phyloP scores from a whole-genome alignment of 805 yeast species.

The Ogataea corticis region DNA sequence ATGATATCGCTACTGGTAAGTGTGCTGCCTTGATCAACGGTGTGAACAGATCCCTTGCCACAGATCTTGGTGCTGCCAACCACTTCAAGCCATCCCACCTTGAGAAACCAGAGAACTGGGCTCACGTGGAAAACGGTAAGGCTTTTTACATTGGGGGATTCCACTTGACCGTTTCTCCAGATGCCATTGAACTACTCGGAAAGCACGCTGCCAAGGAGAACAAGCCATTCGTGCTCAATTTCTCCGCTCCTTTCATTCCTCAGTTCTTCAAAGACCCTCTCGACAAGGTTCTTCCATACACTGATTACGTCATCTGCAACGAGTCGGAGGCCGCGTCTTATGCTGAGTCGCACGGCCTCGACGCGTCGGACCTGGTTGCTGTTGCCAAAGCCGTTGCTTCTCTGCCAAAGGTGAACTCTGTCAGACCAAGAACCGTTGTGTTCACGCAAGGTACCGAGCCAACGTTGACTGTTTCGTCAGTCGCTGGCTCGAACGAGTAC shows the following conservation, averaged over 20 bases:
- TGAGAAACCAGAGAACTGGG: slow-evolving; percentile 88
- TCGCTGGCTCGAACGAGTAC: slow-evolving; percentile 46
- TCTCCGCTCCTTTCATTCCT: slow-evolving; percentile 96
- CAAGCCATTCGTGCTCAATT: slow-evolving; percentile 67
- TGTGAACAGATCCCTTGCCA: slow-evolving; percentile 85
- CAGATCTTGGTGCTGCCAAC: slow-evolving; percentile 98
- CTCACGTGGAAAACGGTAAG: slow-evolving; percentile 74
- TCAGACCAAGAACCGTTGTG: slow-evolving; percentile 78
- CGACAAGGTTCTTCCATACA: slow-evolving; percentile 77
- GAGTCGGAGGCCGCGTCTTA: slow-evolving; percentile 96
- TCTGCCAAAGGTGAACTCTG: slow-evolving; percentile 69
- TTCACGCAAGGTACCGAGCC: slow-evolving; percentile 96
- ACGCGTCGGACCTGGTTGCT: slow-evolving; percentile 59
- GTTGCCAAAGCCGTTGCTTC: slow-evolving; percentile 83
- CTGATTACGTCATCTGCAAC: slow-evolving; percentile 90
- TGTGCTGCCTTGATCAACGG: slow-evolving; percentile 94
- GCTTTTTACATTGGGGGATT: slow-evolving; percentile 96
- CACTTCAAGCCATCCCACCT: slow-evolving; percentile 90
- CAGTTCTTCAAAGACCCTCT: slow-evolving; percentile 92
- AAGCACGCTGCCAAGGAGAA: slow-evolving; percentile 65
- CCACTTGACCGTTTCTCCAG: slow-evolving; percentile 97
- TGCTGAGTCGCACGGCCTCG: slow-evolving; percentile 79
- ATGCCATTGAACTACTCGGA: slow-evolving; percentile 86
- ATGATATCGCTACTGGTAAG: slow-evolving; percentile 84
- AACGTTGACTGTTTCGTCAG: slow-evolving; percentile 72